Evolutionary conservation across 164 flowering plant genomes (phyloP), one percentile per base, ranked within the genome.

Genomic region (Santalum album): DNA sequence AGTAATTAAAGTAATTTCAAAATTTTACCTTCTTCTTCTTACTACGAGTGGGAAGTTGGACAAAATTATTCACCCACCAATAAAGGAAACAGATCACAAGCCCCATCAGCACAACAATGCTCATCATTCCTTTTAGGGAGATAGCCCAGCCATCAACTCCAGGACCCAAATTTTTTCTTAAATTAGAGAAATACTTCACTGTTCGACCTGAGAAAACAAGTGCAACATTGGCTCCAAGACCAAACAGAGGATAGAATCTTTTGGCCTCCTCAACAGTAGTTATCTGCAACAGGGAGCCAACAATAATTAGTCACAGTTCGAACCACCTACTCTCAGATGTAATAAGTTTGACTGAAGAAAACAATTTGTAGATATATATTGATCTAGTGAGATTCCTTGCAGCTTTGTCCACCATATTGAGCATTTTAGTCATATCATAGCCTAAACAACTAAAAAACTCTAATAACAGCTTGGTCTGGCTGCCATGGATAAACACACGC

Each of bases 91-190:
- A 92, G 54, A 89, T 92, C 5, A 72, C 60, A 15, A 89, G 61
- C 29, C 98, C 98, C 86, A 92, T 78, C 42, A 63, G 11, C 55
- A 92, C 96, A 20, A 89, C 96, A 65, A 89, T 89, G 65, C 89
- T 76, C 96, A 92, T 89, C 98, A 92, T 92, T 60, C 73, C 96
- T 65, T 73, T 89, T 16, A 92, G 72, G 38, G 96, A 92, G 25
- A 92, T 20, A 34, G 98, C 96, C 98, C 98, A 92, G 44, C 98
- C 98, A 75, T 92, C 98, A 49, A 92, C 90, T 51, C 98, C 96
- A 42, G 97, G 98, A 38, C 86, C 95, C 72, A 92, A 74, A 57
- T 65, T 76, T 55, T 75, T 56, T 55, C 98, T 79, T 78, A 92
- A 39, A 50, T 76, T 79, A 20, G 98, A 89, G 75, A 92, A 89